Base-by-base conservation (phyloP, 192 early-diverging fungal species). In the Helicostylum pulchrum region DNA sequence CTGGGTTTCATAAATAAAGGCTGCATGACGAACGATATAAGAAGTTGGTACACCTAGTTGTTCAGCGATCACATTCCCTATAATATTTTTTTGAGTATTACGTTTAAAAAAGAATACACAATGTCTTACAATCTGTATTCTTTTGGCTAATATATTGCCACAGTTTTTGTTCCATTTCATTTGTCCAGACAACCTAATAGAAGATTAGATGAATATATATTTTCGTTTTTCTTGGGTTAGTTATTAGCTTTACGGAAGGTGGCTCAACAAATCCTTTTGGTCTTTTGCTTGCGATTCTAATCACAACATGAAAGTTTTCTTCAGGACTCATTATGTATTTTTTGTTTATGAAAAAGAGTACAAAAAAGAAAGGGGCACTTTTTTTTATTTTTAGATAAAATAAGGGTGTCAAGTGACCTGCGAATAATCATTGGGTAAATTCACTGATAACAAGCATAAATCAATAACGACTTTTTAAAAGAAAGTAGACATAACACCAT, bases 61-160 rank as follows among this genome's bases (percentile, higher is more conserved):
- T 12, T 74, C 70, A 39, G 83, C 74, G 39, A 83, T 77, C 11
- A 66, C 44, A 43, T 78, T 75, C 83, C 83, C 83, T 85, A 65
- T 31, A 20, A 21, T 44, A 58, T 2, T 19, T 2, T 19, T 26
- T 26, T 19, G 32, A 47, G 21, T n/a, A 42, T 63, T 44, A 17
- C 56, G 19, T 51, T 45, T 39, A 20, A 49, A 67, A 20, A 26
- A 26, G 2, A 26, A 26, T 26, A 2, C 26, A 26, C 26, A 26
- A 0, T 20, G 32, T 36, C 74, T 75, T 71, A 85, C 83, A 85
- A 53, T 85, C 83, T 8, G 79, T 73, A 39, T 82, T 78, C 50
- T 80, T 85, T 55, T 80, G 76, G 3, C 77, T 72, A 39, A 83
- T 75, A 48, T 78, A 72, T 47, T 80, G 71, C 83, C 83, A 85